These are phyloP conservation scores for Huntiella bhutanensis DNA, from an alignment of 2,329 filamentous ascomycete genomes.

Conservation along the genomic window DNA sequence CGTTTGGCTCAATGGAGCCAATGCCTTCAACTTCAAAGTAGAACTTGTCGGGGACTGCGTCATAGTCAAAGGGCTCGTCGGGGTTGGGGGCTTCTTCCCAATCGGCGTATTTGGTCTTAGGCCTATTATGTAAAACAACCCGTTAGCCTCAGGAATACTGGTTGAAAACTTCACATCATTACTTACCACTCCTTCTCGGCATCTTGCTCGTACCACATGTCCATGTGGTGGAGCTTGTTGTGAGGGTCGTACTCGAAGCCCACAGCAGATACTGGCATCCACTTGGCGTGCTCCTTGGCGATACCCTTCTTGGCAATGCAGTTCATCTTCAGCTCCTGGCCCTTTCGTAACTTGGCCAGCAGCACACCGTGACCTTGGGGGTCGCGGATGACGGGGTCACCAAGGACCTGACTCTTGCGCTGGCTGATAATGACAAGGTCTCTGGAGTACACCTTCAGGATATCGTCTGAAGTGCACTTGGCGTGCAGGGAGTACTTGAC, in stretches of 20 bases:
- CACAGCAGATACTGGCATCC: slow-evolving; percentile 80
- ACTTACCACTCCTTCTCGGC: slow-evolving; percentile 66
- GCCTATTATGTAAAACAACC: slow-evolving; percentile 32
- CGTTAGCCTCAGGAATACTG: background rate
- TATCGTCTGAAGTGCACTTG: slow-evolving; percentile 65
- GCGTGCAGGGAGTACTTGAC: slow-evolving; percentile 72
- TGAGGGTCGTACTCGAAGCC: slow-evolving; percentile 97
- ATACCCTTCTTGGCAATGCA: slow-evolving; percentile 98
- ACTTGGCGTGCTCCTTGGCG: slow-evolving; percentile 96
- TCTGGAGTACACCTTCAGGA: slow-evolving; percentile 85
- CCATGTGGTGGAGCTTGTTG: slow-evolving; percentile 82
- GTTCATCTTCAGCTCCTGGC: slow-evolving; percentile 74
- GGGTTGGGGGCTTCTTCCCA: slow-evolving; percentile 66
- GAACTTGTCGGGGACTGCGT: slow-evolving; percentile 67
- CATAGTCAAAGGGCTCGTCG: slow-evolving; percentile 77
- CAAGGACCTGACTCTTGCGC: slow-evolving; percentile 55
- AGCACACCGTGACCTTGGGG: slow-evolving; percentile 63
- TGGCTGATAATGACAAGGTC: slow-evolving; percentile 59
- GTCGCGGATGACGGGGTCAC: slow-evolving; percentile 68
- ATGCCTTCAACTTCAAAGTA: slow-evolving; percentile 88
- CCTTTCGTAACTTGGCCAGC: slow-evolving; percentile 76
- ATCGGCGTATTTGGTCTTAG: slow-evolving; percentile 58
- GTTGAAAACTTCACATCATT: background rate
- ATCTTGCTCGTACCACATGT: slow-evolving; percentile 85
- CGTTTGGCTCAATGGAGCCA: slow-evolving; percentile 74